phyloP scores from a whole-genome alignment of 208 protist genomes.

The Crithidia mellificae region DNA sequence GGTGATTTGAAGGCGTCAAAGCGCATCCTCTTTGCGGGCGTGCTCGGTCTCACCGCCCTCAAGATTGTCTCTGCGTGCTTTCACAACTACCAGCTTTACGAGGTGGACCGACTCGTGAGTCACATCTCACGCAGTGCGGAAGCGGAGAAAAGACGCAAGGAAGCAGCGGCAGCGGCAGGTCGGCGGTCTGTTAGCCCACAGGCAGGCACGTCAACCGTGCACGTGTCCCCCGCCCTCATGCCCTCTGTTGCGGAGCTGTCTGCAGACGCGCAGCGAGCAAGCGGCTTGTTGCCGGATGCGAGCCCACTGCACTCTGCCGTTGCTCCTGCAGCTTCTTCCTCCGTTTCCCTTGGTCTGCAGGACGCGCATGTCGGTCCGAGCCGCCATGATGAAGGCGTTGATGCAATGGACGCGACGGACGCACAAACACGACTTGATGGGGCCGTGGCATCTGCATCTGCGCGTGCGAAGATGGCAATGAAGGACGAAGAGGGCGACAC shows the following conservation, averaged over 20 bases:
- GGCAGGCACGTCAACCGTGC: background rate
- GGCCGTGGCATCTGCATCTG: too few relatives aligned
- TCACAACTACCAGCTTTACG: slow-evolving; percentile 28
- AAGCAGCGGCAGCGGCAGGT: too few relatives aligned
- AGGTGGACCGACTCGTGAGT: slow-evolving; percentile 21
- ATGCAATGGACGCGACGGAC: background rate
- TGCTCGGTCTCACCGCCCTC: slow-evolving; percentile 14
- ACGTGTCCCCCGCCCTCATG: background rate
- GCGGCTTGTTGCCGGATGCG: background rate
- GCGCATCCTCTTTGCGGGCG: slow-evolving; percentile 7
- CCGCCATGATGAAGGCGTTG: too few relatives aligned
- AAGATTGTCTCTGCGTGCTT: slow-evolving; percentile 17
- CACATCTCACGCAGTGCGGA: slow-evolving; percentile 9
- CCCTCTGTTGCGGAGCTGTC: background rate
- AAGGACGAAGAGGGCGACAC: background rate
- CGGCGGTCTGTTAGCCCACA: background rate
- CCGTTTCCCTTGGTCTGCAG: too few relatives aligned
- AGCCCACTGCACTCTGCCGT: too few relatives aligned
- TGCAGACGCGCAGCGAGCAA: too few relatives aligned
- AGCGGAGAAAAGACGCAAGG: background rate
- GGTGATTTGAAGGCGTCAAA: slow-evolving; percentile 6
- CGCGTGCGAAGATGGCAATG: too few relatives aligned
- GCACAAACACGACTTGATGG: background rate
- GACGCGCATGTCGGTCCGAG: too few relatives aligned
- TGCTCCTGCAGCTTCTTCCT: too few relatives aligned